Evolutionary conservation across 2,329 filamentous ascomycete species (phyloP).

Genomic region (Colletotrichum magnum): DNA sequence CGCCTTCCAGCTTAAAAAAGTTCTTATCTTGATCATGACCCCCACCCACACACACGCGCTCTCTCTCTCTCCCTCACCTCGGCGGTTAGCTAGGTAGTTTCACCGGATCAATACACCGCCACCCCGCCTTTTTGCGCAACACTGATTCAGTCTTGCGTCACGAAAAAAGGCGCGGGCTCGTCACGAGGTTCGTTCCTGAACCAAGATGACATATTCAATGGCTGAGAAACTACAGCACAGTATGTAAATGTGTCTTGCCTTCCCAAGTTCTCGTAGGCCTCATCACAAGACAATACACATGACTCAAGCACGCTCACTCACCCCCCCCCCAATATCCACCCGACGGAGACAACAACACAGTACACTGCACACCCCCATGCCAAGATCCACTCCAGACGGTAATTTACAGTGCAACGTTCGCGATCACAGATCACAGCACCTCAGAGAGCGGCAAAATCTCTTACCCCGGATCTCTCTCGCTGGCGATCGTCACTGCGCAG

Average conservation of each 20-base stretch:
- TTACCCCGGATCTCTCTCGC: too few species aligned
- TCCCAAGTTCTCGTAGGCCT: too few species aligned
- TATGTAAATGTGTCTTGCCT: too few species aligned
- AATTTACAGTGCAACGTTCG: too few species aligned
- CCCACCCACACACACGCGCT: neutral
- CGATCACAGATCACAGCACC: too few species aligned
- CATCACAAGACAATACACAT: conserved; percentile 6
- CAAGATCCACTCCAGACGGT: too few species aligned
- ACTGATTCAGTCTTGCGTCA: neutral
- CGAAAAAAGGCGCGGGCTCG: neutral
- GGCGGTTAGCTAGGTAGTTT: neutral
- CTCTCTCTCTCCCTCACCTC: neutral
- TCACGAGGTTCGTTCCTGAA: neutral
- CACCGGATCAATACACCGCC: conserved; percentile 24
- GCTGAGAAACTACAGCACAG: too few species aligned
- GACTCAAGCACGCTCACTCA: neutral
- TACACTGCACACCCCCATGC: too few species aligned
- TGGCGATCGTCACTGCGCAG: too few species aligned
- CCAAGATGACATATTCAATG: too few species aligned
- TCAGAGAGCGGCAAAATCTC: too few species aligned
- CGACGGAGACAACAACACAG: too few species aligned
- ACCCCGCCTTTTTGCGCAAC: neutral
- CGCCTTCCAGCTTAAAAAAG: conserved; percentile 3
- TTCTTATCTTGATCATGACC: neutral
- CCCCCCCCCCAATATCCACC: neutral